Conservation (phyloP, 257 asterid species). For the Solanum clarkiae region DNA sequence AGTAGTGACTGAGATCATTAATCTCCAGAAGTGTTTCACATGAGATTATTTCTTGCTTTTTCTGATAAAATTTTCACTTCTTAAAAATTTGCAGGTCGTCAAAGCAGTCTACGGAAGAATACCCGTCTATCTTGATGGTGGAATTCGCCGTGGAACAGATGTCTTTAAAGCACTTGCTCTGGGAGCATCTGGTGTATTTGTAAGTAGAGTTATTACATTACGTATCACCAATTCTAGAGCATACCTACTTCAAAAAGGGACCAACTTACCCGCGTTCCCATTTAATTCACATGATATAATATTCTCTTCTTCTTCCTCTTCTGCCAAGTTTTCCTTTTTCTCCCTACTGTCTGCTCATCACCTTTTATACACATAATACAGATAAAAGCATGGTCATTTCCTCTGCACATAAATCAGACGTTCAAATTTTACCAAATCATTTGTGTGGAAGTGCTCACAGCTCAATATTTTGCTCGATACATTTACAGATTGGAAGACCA, state of each 20-base stretch:
- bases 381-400: neutral
- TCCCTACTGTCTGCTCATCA: neutral
- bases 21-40: neutral
- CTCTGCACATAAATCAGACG: neutral
- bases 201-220: conserved; percentile 18
- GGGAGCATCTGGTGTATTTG: conserved; percentile 80
- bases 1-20: neutral
- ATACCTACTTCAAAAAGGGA: neutral
- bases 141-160: conserved; percentile 76
- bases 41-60: neutral
- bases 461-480: neutral
- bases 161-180: conserved; percentile 81
- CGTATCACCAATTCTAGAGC: neutral
- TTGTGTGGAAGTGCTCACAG: neutral
- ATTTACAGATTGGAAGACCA: conserved; percentile 60
- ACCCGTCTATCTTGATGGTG: conserved; percentile 72
- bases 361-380: neutral
- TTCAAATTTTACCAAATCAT: neutral
- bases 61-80: neutral
- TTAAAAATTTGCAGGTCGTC: conserved; percentile 32
- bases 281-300: neutral
- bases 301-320: neutral
- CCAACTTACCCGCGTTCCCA: neutral
- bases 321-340: neutral
- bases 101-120: conserved; percentile 49